Percentiles rank a stretch among this genome's conserved stretches.
Conservation (phyloP, 768 basidiomycete genomes). For the Mycena albidolilacea region DNA sequence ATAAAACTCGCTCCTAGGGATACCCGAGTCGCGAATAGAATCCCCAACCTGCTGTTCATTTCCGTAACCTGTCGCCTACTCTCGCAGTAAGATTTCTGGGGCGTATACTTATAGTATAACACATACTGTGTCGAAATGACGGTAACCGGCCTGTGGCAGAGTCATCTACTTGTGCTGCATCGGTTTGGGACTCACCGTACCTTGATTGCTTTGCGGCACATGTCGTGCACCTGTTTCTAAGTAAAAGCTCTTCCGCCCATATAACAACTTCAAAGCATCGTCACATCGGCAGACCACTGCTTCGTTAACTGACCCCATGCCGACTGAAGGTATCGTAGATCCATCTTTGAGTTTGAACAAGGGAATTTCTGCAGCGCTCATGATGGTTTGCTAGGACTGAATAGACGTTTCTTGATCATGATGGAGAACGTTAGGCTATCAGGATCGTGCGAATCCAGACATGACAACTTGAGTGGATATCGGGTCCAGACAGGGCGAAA, state of each 20-base stretch:
- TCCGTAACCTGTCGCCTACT: slow-evolving; percentile 37
- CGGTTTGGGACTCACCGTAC: not conserved
- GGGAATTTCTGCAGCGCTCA: slow-evolving; percentile 41
- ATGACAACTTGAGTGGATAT: not conserved
- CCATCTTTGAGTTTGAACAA: slow-evolving; percentile 49
- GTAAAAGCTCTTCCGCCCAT: slow-evolving; percentile 21
- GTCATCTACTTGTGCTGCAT: not conserved
- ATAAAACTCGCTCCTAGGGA: slow-evolving; percentile 62
- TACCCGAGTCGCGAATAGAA: slow-evolving; percentile 60
- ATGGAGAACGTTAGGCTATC: slow-evolving; percentile 1
- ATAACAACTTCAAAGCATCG: slow-evolving; percentile 11
- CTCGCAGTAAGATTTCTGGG: not conserved
- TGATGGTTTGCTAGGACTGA: slow-evolving; percentile 15
- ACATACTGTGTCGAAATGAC: slow-evolving; percentile 53
- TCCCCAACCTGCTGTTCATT: slow-evolving; percentile 64
- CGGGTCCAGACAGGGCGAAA: not conserved
- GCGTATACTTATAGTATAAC: not conserved
- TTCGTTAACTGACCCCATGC: slow-evolving; percentile 46
- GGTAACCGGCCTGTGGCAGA: slow-evolving; percentile 51
- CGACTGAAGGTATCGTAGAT: slow-evolving; percentile 49
- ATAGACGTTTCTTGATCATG: not conserved
- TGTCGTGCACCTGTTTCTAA: slow-evolving; percentile 31
- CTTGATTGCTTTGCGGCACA: slow-evolving; percentile 33
- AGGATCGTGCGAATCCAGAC: slow-evolving; percentile 9
- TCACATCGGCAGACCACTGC: not conserved